phyloP scores from a whole-genome alignment of 2,329 filamentous ascomycete species.

The Pseudogymnoascus sp. region DNA sequence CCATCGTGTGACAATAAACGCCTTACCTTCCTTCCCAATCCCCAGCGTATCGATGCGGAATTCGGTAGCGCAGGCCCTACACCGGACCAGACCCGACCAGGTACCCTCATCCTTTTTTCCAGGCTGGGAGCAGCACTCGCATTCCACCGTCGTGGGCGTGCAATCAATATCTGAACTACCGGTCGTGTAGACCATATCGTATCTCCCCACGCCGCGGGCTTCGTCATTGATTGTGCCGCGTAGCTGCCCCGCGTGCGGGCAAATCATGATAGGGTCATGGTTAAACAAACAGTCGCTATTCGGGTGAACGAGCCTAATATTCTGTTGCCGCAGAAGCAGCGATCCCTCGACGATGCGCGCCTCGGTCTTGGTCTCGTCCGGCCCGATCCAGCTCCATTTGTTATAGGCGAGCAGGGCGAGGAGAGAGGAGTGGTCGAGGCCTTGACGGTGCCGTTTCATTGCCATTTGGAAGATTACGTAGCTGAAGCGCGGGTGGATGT shows the following conservation, averaged over 20 bases:
- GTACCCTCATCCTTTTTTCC: not conserved
- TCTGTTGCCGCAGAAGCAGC: not conserved
- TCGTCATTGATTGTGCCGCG: not conserved
- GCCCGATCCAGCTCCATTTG: slow-evolving; percentile 46
- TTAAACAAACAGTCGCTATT: not conserved
- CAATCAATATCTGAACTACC: not conserved
- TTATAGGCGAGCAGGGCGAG: slow-evolving; percentile 8
- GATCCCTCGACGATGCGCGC: not conserved
- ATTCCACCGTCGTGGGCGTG: not conserved
- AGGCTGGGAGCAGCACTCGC: not conserved
- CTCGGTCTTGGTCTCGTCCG: slow-evolving; percentile 53
- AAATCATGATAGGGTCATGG: not conserved
- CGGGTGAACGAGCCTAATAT: not conserved
- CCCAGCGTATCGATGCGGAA: not conserved
- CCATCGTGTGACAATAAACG: not conserved
- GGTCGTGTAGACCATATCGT: not conserved
- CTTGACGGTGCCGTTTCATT: slow-evolving; percentile 16
- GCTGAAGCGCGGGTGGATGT: slow-evolving; percentile 14
- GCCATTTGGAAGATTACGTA: slow-evolving; percentile 14
- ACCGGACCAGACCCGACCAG: not conserved
- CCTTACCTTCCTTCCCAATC: not conserved
- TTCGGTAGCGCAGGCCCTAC: not conserved
- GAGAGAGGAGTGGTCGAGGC: slow-evolving; percentile 9
- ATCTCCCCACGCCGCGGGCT: not conserved
- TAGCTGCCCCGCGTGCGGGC: not conserved